phyloP scores from a whole-genome alignment of 2,329 filamentous ascomycete species.

The Apiospora kogelbergensis region DNA sequence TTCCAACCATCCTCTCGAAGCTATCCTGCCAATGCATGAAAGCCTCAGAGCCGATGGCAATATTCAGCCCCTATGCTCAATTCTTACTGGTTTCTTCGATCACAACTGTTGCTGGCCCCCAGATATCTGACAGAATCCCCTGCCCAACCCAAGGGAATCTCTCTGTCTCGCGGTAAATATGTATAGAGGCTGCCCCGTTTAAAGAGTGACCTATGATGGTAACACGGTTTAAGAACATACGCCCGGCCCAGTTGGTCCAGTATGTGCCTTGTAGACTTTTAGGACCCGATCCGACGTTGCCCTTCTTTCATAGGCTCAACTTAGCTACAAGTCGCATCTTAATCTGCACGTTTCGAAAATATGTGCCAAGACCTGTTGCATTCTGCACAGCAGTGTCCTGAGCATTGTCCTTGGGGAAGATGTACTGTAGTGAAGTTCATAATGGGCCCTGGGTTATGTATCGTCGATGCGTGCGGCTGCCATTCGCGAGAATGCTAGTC shows the following conservation, averaged over 20 bases:
- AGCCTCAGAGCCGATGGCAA: slow-evolving; percentile 66
- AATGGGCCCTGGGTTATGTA: slow-evolving; percentile 39
- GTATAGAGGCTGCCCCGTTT: slow-evolving; percentile 63
- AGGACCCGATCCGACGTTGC: slow-evolving; percentile 59
- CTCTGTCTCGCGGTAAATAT: slow-evolving; percentile 55
- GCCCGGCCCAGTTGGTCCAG: slow-evolving; percentile 57
- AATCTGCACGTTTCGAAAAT: slow-evolving; percentile 61
- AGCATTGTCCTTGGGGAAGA: slow-evolving; percentile 59
- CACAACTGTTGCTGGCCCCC: slow-evolving; percentile 53
- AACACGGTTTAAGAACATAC: slow-evolving; percentile 56
- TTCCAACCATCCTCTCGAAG: slow-evolving; percentile 54
- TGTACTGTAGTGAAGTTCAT: slow-evolving; percentile 63
- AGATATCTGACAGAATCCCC: slow-evolving; percentile 66
- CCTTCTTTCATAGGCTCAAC: slow-evolving; percentile 55
- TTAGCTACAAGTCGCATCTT: slow-evolving; percentile 53
- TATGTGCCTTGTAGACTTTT: slow-evolving; percentile 54
- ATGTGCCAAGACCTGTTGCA: slow-evolving; percentile 57
- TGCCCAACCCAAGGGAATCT: slow-evolving; percentile 59
- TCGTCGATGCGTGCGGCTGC: slow-evolving; percentile 31
- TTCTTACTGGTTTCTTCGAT: slow-evolving; percentile 43
- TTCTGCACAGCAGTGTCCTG: slow-evolving; percentile 54
- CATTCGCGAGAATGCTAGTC: slow-evolving; percentile 33
- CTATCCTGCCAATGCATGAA: slow-evolving; percentile 71
- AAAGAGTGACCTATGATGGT: slow-evolving; percentile 68
- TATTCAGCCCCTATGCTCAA: slow-evolving; percentile 51